A percentile compares a stretch with the other conserved stretches of the same genome.
Conservation (phyloP, 768 basidiomycete species). For the Suillus discolor region DNA sequence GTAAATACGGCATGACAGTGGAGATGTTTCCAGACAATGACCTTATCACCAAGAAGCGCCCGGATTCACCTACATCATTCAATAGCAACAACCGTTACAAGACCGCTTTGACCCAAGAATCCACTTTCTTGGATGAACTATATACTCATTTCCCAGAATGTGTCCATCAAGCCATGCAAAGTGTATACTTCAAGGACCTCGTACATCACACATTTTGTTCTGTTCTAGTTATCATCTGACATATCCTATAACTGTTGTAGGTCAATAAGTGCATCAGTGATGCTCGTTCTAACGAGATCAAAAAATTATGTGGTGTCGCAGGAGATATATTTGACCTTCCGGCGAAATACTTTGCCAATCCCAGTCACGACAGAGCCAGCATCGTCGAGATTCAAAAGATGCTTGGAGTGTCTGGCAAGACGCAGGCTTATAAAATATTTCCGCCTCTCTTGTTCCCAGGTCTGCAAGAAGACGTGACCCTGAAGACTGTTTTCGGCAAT, state of each 20-base stretch:
- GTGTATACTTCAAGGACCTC: conserved; percentile 3
- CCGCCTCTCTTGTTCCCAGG: background rate
- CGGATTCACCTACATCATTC: background rate
- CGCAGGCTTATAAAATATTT: background rate
- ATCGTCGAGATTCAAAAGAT: background rate
- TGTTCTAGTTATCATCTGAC: background rate
- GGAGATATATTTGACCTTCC: conserved; percentile 7
- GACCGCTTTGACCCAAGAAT: background rate
- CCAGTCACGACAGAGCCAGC: background rate
- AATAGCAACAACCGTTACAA: background rate
- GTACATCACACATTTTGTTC: background rate
- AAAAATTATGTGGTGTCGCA: background rate
- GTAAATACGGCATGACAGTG: background rate
- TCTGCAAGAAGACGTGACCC: background rate
- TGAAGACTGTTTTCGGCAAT: background rate
- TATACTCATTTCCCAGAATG: background rate
- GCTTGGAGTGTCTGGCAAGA: conserved; percentile 1
- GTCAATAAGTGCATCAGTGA: background rate
- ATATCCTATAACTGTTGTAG: background rate
- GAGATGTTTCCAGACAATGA: background rate
- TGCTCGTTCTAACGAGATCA: conserved; percentile 1
- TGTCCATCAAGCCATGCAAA: background rate
- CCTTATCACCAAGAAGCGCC: background rate
- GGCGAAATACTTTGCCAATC: background rate
- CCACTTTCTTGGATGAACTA: background rate